phyloP scores from a whole-genome alignment of 2,329 filamentous ascomycete genomes.

The Ilyonectria mors-panacis region DNA sequence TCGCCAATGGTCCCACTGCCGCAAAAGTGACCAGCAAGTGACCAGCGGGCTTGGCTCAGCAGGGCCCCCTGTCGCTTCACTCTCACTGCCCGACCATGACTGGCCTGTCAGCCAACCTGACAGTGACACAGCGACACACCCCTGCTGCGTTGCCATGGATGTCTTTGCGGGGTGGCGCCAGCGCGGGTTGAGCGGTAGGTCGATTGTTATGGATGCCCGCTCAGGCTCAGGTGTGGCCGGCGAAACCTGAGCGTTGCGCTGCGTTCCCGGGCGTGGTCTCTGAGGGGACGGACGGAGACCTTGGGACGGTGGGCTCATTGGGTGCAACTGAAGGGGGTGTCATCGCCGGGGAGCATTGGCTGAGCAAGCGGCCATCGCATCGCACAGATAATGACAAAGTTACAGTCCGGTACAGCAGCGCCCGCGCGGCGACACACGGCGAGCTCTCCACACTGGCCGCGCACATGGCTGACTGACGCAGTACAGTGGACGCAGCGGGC shows the following conservation, averaged over 20 bases:
- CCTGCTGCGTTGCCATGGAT: not conserved
- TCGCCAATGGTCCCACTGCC: not conserved
- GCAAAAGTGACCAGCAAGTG: not conserved
- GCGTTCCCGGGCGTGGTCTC: not conserved
- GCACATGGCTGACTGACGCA: not conserved
- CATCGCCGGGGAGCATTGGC: not conserved
- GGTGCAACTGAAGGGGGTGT: not conserved
- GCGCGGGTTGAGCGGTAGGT: not conserved
- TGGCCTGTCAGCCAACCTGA: constrained; percentile 1
- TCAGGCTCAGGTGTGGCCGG: no score
- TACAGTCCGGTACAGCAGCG: not conserved
- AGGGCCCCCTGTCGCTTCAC: not conserved
- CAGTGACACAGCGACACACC: constrained; percentile 14
- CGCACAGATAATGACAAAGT: no score
- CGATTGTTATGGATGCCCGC: not conserved
- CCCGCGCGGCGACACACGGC: not conserved
- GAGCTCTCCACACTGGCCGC: not conserved
- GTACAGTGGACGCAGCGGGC: not conserved
- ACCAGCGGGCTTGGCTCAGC: not conserved
- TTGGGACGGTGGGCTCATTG: not conserved
- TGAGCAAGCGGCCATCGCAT: no score
- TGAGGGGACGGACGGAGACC: not conserved
- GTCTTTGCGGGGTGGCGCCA: not conserved
- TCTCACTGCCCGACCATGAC: constrained; percentile 6
- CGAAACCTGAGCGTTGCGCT: not conserved